Percentiles rank a stretch among this genome's conserved stretches.
These are phyloP conservation scores for Saksenaea oblongispora DNA, from an alignment of 371 early-diverging fungal species.

Conservation along the genomic window DNA sequence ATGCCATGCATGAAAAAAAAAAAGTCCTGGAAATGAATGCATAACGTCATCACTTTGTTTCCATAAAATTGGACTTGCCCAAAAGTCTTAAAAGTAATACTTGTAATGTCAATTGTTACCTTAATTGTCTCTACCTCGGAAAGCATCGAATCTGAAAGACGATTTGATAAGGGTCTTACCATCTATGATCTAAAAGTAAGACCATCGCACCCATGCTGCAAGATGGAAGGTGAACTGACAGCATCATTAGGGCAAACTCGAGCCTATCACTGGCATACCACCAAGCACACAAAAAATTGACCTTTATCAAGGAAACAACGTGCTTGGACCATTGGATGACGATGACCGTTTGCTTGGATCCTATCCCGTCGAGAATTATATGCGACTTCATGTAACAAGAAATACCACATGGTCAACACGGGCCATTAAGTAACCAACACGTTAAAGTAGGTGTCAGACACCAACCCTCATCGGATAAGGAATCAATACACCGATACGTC, in stretches of 20 bases:
- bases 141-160: constrained; percentile 71
- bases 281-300: constrained; percentile 64
- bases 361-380: constrained; percentile 84
- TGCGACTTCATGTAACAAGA: constrained; percentile 70
- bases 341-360: constrained; percentile 80
- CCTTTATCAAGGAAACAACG: constrained; percentile 60
- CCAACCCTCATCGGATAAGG: constrained; percentile 67
- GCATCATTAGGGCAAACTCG: constrained; percentile 67
- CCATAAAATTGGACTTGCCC: too few species aligned
- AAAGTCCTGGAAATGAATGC: too few species aligned
- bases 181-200: constrained; percentile 74
- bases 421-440: not conserved
- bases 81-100: too few species aligned
- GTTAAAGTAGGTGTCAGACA: constrained; percentile 57
- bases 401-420: too few species aligned
- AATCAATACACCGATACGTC: constrained; percentile 86
- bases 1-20: too few species aligned
- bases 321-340: constrained; percentile 67
- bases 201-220: not conserved
- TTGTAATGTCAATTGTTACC: constrained; percentile 67
- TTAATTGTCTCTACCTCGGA: constrained; percentile 72
- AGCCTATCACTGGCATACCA: constrained; percentile 92
- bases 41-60: too few species aligned
- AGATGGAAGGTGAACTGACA: not conserved
- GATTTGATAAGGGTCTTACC: constrained; percentile 77